These are phyloP conservation scores for Scenedesmus sp. DNA, from an alignment of 163 green algal genomes.

Conservation along the genomic window DNA sequence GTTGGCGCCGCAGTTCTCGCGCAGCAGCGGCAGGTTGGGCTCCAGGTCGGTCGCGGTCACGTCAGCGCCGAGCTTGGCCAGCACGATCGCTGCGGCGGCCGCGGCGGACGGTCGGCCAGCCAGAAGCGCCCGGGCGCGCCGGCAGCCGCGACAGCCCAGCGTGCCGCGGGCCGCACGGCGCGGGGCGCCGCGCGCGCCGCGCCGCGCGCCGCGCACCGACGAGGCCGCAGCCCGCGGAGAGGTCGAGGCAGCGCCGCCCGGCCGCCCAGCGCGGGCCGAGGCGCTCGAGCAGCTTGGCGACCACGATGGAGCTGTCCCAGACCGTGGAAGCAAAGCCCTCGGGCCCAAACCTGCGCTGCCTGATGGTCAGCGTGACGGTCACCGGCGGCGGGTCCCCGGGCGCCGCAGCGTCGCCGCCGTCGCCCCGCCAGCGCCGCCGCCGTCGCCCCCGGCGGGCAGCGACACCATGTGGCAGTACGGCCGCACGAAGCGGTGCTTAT, in stretches of 20 bases:
- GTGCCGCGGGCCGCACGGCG: no score
- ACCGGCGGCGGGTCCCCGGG: background rate
- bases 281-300: conserved; percentile 51
- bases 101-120: no score
- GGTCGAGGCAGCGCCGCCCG: conserved; percentile 50
- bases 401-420: no score
- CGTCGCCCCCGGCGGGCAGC: background rate
- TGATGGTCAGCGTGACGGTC: conserved; percentile 36
- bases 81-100: conserved; percentile 60
- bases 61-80: conserved; percentile 56
- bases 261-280: conserved; percentile 7
- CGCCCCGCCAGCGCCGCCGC: no score
- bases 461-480: conserved; percentile 51
- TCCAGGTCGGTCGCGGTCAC: conserved; percentile 66
- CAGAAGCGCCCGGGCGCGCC: no score
- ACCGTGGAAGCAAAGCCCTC: conserved; percentile 55
- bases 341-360: conserved; percentile 50
- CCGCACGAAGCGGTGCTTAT: conserved; percentile 49
- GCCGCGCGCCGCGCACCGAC: conserved; percentile 50
- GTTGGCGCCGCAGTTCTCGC: conserved; percentile 58
- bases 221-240: conserved; percentile 56
- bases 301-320: background rate
- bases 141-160: no score
- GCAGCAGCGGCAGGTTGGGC: conserved; percentile 67
- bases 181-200: no score